These are phyloP conservation scores for Knoxia roxburghii DNA, from an alignment of 257 asterid genomes.

Conservation along the genomic window DNA sequence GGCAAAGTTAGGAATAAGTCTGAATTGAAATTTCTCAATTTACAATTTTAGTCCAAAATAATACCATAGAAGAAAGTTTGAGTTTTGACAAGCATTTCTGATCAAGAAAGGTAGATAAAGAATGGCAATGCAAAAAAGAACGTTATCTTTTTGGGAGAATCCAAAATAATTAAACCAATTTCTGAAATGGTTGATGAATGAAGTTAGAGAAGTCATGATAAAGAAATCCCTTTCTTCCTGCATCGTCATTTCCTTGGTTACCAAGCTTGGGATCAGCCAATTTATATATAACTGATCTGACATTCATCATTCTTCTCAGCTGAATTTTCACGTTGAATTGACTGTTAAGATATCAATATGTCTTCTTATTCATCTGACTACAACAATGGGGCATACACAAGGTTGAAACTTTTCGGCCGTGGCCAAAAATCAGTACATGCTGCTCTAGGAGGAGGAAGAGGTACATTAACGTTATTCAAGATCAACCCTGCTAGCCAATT, in stretches of 20 bases:
- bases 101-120: not conserved
- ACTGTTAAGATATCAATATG: not conserved
- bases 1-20: not conserved
- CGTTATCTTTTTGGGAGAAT: constrained; percentile 11
- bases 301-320: not conserved
- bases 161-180: constrained; percentile 7
- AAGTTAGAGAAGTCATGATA: constrained; percentile 22
- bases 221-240: constrained; percentile 43
- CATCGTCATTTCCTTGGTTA: constrained; percentile 24
- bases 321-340: not conserved
- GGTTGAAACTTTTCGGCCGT: constrained; percentile 34
- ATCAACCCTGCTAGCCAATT: not conserved
- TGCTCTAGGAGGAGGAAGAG: constrained; percentile 54
- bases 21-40: not conserved
- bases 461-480: constrained; percentile 16
- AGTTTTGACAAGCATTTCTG: not conserved
- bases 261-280: constrained; percentile 27
- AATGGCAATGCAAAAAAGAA: not conserved
- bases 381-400: constrained; percentile 10
- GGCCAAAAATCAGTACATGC: constrained; percentile 43
- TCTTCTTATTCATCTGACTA: constrained; percentile 20
- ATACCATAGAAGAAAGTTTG: not conserved
- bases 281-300: constrained; percentile 16
- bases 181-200: constrained; percentile 1
- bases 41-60: not conserved